Evolutionary conservation across 2,329 filamentous ascomycete species (phyloP).

Genomic region (Neonectria hederae): DNA sequence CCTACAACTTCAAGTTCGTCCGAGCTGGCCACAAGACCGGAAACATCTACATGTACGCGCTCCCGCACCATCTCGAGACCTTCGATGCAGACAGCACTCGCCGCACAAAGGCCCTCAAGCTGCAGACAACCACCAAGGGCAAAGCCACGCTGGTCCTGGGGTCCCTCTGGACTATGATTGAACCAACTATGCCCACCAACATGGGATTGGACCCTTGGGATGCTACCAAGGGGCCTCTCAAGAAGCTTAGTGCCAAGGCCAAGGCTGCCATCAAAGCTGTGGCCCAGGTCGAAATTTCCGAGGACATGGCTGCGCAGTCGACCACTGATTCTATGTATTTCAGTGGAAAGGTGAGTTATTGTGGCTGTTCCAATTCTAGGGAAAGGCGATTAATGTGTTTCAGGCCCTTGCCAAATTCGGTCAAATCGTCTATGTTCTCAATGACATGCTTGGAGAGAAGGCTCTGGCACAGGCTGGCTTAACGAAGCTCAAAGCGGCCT

Average conservation of each 20-base stretch:
- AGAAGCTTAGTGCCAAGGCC: constrained; percentile 60
- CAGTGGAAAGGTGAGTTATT: constrained; percentile 76
- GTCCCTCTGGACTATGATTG: constrained; percentile 80
- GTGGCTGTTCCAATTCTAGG: too few species aligned
- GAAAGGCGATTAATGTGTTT: constrained; percentile 16
- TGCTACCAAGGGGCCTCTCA: constrained; percentile 59
- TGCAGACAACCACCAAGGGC: constrained; percentile 89
- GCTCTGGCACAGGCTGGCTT: constrained; percentile 67
- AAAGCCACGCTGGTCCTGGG: constrained; percentile 76
- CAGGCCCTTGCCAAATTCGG: constrained; percentile 81
- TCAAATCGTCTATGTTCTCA: constrained; percentile 70
- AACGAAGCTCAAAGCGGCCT: constrained; percentile 70
- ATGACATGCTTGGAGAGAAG: constrained; percentile 69
- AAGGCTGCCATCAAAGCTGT: constrained; percentile 68
- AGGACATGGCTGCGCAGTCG: constrained; percentile 77
- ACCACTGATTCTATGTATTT: constrained; percentile 92
- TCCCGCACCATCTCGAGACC: constrained; percentile 85
- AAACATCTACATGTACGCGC: constrained; percentile 81
- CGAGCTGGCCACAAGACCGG: constrained; percentile 71
- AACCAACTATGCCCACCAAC: constrained; percentile 73
- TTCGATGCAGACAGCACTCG: constrained; percentile 70
- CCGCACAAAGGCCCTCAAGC: constrained; percentile 62
- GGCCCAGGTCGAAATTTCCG: constrained; percentile 77
- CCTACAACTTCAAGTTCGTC: constrained; percentile 78
- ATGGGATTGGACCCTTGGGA: constrained; percentile 86